Conservation (phyloP, 306 rosid species). For the Delonix regia region DNA sequence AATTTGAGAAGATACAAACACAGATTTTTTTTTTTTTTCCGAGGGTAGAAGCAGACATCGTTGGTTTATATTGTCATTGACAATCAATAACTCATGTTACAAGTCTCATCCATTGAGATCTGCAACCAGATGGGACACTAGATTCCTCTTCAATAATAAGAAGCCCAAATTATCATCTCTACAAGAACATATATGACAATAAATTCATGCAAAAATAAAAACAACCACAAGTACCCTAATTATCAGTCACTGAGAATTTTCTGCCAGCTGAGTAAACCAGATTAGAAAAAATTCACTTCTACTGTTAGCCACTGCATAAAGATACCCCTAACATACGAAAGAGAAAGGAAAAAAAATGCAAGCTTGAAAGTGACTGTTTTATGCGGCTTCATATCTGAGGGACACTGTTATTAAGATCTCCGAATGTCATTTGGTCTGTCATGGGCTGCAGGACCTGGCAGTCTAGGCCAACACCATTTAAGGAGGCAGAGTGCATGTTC, state of each 20-base stretch:
- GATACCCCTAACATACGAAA: neutral
- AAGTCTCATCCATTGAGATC: neutral
- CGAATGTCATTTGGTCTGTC: neutral
- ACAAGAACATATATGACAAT: neutral
- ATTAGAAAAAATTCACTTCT: neutral
- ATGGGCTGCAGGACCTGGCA: neutral
- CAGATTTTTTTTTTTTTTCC: neutral
- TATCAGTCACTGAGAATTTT: neutral
- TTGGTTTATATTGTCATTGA: neutral
- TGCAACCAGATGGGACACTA: too few species aligned
- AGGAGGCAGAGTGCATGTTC: slow-evolving; percentile 1
- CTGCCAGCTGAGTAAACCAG: neutral
- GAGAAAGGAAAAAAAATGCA: neutral
- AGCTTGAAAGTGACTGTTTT: neutral
- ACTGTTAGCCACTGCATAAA: slow-evolving; percentile 7
- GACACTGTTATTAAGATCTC: slow-evolving; percentile 18
- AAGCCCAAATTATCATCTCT: neutral
- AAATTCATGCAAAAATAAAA: neutral
- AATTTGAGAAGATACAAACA: neutral
- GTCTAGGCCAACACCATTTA: neutral
- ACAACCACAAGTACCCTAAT: neutral
- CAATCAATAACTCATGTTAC: neutral
- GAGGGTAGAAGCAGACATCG: neutral
- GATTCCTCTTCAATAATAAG: too few species aligned
- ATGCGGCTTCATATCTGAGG: slow-evolving; percentile 2